Base-by-base conservation (phyloP, 2,329 filamentous ascomycete genomes). In the Xylariaceae sp. region DNA sequence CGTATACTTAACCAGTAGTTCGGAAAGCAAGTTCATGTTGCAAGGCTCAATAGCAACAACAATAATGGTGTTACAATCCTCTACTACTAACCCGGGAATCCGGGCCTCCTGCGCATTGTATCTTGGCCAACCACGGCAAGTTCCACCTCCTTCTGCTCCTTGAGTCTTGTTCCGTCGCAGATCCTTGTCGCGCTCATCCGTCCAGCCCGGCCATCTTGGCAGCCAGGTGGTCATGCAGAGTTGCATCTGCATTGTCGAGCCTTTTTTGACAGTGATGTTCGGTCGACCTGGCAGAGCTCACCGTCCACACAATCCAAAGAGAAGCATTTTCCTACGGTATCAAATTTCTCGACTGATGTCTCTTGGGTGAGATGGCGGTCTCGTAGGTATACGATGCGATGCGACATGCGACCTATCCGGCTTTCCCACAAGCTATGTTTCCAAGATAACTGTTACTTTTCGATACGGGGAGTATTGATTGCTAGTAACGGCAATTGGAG, bases 221-320 rank as follows among this genome's bases (percentile, higher is more conserved):
- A 61, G 56, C 59, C 59, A n/a, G n/a, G n/a, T 57, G 56, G 53
- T 54, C 46, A 54, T 53, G 53, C 53, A 51, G 51, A 52, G 29
- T 29, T 29, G 37, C 47, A 41, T 46, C 26, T 43, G 40, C 32
- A 46, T 49, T 52, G 40, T 44, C 41, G 37, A 26, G 23, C 4
- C 6, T 29, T 21, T 20, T 40, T 54, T 54, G 47, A 50, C 50
- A 52, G 32, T 20, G 21, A 41, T 23, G 44, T 41, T 45, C 48
- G 46, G 54, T 50, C 40, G 37, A 26, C 48, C 51, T 43, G 47
- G 37, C 43, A 40, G 18, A 45, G 40, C 43, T 16, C 49, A 20
- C 23, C 23, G 9, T 26, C 23, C 23, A 26, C 23, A 26, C 23
- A 26, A 26, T 26, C 23, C 23, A 26, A 26, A 26, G 9, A 26